Evolutionary conservation across 176 grass and related monocot genomes (phyloP).

Genomic region (Raddia distichophylla): DNA sequence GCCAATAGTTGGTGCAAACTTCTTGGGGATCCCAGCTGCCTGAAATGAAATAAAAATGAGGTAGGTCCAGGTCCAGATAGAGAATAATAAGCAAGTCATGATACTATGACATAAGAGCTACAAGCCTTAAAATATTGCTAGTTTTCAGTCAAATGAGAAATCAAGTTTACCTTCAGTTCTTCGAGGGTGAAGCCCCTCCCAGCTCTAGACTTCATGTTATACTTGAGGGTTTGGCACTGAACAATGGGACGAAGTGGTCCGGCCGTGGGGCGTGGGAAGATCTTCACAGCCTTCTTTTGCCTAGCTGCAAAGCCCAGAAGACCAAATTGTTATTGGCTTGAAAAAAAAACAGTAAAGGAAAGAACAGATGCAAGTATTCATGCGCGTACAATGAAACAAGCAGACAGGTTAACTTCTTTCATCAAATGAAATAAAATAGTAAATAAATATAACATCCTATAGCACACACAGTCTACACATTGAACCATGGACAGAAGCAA

Average conservation of each 20-base stretch:
- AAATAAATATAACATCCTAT: background rate
- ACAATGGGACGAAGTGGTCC: constrained; percentile 75
- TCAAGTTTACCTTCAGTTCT: constrained; percentile 70
- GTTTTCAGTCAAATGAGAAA: background rate
- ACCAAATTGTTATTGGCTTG: background rate
- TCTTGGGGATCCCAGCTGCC: constrained; percentile 79
- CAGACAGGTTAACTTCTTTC: background rate
- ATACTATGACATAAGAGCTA: background rate
- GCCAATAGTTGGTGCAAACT: constrained; percentile 78
- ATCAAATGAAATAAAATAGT: background rate
- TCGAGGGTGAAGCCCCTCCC: constrained; percentile 84
- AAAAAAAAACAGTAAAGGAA: background rate
- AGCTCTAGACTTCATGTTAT: constrained; percentile 90
- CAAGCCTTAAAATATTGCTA: background rate
- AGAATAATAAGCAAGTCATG: background rate
- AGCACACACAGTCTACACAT: background rate
- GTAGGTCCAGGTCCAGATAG: background rate
- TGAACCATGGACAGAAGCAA: background rate
- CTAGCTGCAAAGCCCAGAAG: constrained; percentile 44
- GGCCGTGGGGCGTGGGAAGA: constrained; percentile 78
- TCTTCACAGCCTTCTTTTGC: constrained; percentile 90
- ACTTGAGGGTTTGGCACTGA: constrained; percentile 80
- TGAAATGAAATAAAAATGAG: constrained; percentile 13
- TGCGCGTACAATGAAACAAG: background rate
- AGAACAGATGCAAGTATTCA: background rate